Base-by-base conservation (phyloP, 179 eudicot species). In the Vitellaria paradoxa region DNA sequence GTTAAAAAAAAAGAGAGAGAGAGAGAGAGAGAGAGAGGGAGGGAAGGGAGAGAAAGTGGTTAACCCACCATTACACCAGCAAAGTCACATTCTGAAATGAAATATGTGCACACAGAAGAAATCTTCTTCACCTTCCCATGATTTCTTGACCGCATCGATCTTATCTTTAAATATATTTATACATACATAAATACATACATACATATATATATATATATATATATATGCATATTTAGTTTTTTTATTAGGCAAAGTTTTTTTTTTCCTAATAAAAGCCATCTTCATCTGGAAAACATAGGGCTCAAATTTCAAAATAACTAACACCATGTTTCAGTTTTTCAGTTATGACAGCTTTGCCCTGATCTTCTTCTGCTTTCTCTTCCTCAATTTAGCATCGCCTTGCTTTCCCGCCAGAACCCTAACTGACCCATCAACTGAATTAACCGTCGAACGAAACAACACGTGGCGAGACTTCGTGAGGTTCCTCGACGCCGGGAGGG, bases 401-500 rank as follows among this genome's bases (percentile, higher is more conserved):
- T 72, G 65, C 24, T 72, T 83, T 80, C 89, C 91, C 82, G 90
- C 93, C 86, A 83, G 86, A 82, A 76, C 15, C 23, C 42, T 76
- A 15, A 77, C 77, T 7, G 70, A 49, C 17, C 53, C 68, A 2
- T 60, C 50, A 82, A 68, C 82, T 3, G 75, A 81, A 75, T 21
- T 82, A 73, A 74, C 81, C 37, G 37, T 30, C 37, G 37, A 45
- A n/a, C 12, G 5, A 85, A 56, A 82, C 87, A 47, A 80, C 82
- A 77, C 86, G 73, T 94, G 98, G 98, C 83, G 56, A 11, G 21
- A 65, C 8, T 91, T 94, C 76, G 62, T 72, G 0, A 86, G 73
- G 75, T 84, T 94, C 76, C 71, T 87, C 21, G 86, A 94, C 70
- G 79, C 87, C 82, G 82, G 80, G 9, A 87, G 80, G 46, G 99